Evolutionary conservation across 1,139 yeast genomes (phyloP).

Genomic region (Diutina rugosa): DNA sequence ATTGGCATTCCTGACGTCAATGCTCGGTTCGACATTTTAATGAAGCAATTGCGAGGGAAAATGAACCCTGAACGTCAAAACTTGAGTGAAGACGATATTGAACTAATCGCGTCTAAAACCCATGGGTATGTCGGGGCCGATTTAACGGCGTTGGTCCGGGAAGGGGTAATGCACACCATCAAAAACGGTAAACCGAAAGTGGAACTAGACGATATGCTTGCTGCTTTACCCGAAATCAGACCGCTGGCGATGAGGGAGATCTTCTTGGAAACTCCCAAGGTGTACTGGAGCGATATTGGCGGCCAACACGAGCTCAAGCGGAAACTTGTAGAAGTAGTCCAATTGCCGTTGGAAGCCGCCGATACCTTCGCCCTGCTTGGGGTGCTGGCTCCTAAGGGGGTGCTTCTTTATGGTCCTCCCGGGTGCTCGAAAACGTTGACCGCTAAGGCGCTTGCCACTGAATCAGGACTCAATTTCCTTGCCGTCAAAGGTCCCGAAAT

Average conservation of each 20-base stretch:
- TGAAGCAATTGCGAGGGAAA: constrained; percentile 37
- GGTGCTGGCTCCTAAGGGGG: constrained; percentile 83
- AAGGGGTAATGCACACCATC: constrained; percentile 77
- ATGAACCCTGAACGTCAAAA: constrained; percentile 48
- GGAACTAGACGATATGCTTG: constrained; percentile 40
- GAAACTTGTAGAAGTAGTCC: constrained; percentile 80
- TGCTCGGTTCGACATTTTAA: constrained; percentile 50
- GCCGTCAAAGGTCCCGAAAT: constrained; percentile 96
- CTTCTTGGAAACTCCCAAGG: constrained; percentile 86
- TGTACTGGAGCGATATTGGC: constrained; percentile 89
- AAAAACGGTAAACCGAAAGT: constrained; percentile 36
- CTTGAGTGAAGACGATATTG: constrained; percentile 40
- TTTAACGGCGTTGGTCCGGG: constrained; percentile 74
- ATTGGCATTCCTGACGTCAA: constrained; percentile 68
- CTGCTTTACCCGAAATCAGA: constrained; percentile 63
- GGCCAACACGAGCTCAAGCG: constrained; percentile 79
- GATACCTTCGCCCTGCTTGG: constrained; percentile 69
- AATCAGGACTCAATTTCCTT: constrained; percentile 80
- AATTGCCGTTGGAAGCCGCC: constrained; percentile 77
- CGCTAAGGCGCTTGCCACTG: constrained; percentile 91
- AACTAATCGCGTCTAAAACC: constrained; percentile 50
- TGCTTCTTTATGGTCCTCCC: constrained; percentile 86
- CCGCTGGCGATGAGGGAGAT: constrained; percentile 98
- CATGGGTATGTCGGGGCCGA: constrained; percentile 80
- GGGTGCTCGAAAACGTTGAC: constrained; percentile 93